Percentiles rank a stretch among this genome's conserved stretches.
These are phyloP conservation scores for Lodderomyces metapsilosis DNA, from an alignment of 1,139 yeast species.

Conservation along the genomic window DNA sequence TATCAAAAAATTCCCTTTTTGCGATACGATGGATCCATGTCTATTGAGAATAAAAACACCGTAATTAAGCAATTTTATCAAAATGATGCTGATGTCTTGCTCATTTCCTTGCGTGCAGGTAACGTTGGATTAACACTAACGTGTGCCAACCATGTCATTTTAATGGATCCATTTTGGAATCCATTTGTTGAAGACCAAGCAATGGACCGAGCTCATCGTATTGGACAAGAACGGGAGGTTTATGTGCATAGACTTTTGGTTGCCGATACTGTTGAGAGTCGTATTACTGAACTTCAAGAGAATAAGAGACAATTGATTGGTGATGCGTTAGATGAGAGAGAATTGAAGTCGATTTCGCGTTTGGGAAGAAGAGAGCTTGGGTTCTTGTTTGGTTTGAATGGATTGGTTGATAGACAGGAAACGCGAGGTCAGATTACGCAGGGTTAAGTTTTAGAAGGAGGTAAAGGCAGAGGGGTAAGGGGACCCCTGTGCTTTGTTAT, in stretches of 20 bases:
- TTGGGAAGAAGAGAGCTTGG: conserved; percentile 74
- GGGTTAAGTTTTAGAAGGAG: no score
- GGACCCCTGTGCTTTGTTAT: no score
- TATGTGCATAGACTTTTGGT: conserved; percentile 69
- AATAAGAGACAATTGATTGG: conserved; percentile 73
- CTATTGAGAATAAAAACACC: conserved; percentile 58
- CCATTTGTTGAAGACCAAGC: conserved; percentile 97
- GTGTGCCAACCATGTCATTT: conserved; percentile 86
- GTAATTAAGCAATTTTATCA: conserved; percentile 65
- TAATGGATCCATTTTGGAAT: conserved; percentile 95
- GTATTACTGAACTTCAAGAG: conserved; percentile 75
- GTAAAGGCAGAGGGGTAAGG: no score
- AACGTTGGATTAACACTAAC: conserved; percentile 90
- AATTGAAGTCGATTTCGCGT: conserved; percentile 61
- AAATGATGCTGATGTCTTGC: conserved; percentile 49
- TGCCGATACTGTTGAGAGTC: conserved; percentile 73
- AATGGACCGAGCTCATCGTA: conserved; percentile 90
- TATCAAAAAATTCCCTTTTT: conserved; percentile 49
- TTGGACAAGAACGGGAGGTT: conserved; percentile 81
- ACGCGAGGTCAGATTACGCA: conserved; percentile 4
- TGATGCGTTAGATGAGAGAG: conserved; percentile 72
- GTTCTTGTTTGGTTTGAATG: conserved; percentile 71
- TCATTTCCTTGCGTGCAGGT: conserved; percentile 85
- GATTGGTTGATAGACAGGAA: conserved; percentile 9
- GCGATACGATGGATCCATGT: conserved; percentile 83